Evolutionary conservation across 1,284 basidiomycete species (phyloP).

Genomic region (Naganishia liquefaciens): DNA sequence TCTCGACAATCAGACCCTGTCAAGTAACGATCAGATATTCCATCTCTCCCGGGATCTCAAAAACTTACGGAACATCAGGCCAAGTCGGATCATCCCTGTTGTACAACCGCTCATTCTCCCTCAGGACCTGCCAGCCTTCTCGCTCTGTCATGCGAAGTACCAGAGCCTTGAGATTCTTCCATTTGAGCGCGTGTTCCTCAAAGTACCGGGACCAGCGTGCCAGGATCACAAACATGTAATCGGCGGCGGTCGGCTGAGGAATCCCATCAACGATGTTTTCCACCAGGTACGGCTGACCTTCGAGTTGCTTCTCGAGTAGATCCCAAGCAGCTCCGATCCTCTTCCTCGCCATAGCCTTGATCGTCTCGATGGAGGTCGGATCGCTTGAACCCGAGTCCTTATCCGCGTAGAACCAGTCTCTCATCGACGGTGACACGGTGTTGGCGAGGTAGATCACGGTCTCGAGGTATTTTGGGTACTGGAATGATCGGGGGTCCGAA

Average conservation of each 20-base stretch:
- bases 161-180: slow-evolving; percentile 18
- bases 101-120: slow-evolving; percentile 3
- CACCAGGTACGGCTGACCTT: slow-evolving; percentile 20
- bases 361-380: not conserved
- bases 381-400: slow-evolving; percentile 12
- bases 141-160: slow-evolving; percentile 16
- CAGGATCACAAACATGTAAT: slow-evolving; percentile 12
- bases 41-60: too few relatives aligned
- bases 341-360: slow-evolving; percentile 6
- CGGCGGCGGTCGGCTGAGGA: slow-evolving; percentile 16
- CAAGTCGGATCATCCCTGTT: slow-evolving; percentile 12
- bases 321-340: slow-evolving; percentile 14
- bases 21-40: too few relatives aligned
- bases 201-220: slow-evolving; percentile 23
- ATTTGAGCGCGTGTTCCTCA: slow-evolving; percentile 18
- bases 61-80: slow-evolving; percentile 13
- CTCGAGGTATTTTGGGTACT: slow-evolving; percentile 34
- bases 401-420: slow-evolving; percentile 41
- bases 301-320: slow-evolving; percentile 15
- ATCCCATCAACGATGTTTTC: slow-evolving; percentile 14
- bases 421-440: slow-evolving; percentile 36
- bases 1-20: too few relatives aligned
- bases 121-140: slow-evolving; percentile 10
- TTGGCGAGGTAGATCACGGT: slow-evolving; percentile 37
- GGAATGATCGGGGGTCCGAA: slow-evolving; percentile 11